Evolutionary conservation across 106 monocot genomes (phyloP), one percentile per base, ranked within the genome.

Genomic region (Amphibolis antarctica): DNA sequence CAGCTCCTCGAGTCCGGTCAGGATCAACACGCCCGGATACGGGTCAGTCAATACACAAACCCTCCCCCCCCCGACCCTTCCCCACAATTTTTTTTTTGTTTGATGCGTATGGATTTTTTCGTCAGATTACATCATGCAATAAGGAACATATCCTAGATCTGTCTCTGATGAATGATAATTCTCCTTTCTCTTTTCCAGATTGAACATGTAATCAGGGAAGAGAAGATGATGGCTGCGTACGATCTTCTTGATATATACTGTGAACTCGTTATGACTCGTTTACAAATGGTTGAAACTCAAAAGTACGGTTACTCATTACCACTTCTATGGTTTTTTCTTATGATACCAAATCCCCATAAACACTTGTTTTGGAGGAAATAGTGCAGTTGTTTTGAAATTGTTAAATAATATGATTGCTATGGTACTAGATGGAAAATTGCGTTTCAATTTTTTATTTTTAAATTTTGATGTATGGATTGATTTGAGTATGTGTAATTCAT

Each of bases 181-280:
- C 2, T 12, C 29, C 15, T 29, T 44, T 22, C 15, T 55, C 44
- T 53, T 71, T 78, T 66, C 66, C 72, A 94, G 94, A 89, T 94
- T 75, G 94, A 94, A 74, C 86, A 94, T 82, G 83, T 89, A 23
- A 86, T 94, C 46, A 76, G 86, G 59, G 94, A 94, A 71, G 94
- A 94, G 71, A 94, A 94, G 74, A 78, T 79, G 31, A 74, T 79
- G 79, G 59, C 83, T 28, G 94, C 86, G 46, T 89, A 94, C 72
- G 94, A 94, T 28, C 77, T 94, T 52, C 81, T 94, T 64, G 79
- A 84, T 21, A 45, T 94, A 30, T 94, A 89, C n/a, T 89, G 94
- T 72, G 89, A 94, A 82, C 76, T 86, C 56, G 79, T 94, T 55
- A 78, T 81, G 4, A 77, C 89, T 20, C 86, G 89, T 19, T 48